Evolutionary conservation across 2,329 filamentous ascomycete genomes (phyloP).

Genomic region (Stachybotrys echinatus): DNA sequence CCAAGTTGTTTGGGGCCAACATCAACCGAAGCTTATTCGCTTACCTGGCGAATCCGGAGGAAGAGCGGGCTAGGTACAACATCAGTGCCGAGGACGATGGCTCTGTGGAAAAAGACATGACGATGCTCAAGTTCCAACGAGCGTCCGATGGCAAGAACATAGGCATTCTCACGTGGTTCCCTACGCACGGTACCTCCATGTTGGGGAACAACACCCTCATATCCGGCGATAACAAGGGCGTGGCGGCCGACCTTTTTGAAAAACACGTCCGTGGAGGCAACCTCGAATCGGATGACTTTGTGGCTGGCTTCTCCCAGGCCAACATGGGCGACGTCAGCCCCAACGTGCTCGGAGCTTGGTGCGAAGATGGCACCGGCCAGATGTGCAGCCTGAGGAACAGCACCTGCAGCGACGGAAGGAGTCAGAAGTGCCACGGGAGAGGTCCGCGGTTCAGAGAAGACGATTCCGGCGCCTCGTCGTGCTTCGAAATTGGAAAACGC

Average conservation of each 20-base stretch:
- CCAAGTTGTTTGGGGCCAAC: constrained; percentile 64
- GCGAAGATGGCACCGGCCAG: constrained; percentile 71
- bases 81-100: constrained; percentile 28
- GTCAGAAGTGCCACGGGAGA: constrained; percentile 63
- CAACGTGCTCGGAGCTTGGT: constrained; percentile 78
- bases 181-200: constrained; percentile 86
- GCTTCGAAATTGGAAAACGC: constrained; percentile 65
- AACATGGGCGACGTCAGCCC: constrained; percentile 88
- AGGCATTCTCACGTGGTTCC: constrained; percentile 84
- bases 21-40: constrained; percentile 81
- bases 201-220: constrained; percentile 86
- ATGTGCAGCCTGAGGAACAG: constrained; percentile 70
- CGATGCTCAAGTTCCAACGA: constrained; percentile 68
- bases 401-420: constrained; percentile 66
- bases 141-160: constrained; percentile 67
- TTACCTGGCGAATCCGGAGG: constrained; percentile 74
- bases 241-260: constrained; percentile 80
- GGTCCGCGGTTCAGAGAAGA: constrained; percentile 62
- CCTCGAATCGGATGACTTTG: constrained; percentile 61
- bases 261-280: constrained; percentile 52
- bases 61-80: constrained; percentile 64
- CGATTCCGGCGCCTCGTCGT: constrained; percentile 69
- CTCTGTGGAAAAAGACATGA: constrained; percentile 69
- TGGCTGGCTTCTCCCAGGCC: constrained; percentile 86
- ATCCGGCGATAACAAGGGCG: constrained; percentile 88